These are phyloP conservation scores for Actinomortierella ambigua DNA, from an alignment of 371 early-diverging fungal genomes.

Conservation along the genomic window DNA sequence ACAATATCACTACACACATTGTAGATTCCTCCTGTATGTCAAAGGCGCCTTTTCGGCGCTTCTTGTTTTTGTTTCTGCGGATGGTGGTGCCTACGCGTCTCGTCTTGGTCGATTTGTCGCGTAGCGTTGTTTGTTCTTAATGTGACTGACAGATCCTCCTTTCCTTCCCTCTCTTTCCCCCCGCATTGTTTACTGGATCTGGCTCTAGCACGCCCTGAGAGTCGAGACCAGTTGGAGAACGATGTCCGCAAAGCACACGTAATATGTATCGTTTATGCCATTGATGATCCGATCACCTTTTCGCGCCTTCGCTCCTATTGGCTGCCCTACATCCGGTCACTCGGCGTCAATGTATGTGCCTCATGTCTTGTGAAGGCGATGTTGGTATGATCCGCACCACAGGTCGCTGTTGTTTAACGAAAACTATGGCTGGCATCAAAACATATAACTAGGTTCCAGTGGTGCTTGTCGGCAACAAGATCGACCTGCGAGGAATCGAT, in stretches of 20 bases:
- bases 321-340: constrained; percentile 89
- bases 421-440: neutral
- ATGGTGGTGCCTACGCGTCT: no score
- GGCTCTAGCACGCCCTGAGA: constrained; percentile 76
- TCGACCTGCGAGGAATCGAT: constrained; percentile 87
- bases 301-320: constrained; percentile 84
- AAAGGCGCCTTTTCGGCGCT: no score
- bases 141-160: neutral
- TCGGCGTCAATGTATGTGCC: constrained; percentile 84
- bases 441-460: constrained; percentile 77
- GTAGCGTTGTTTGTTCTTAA: neutral
- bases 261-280: constrained; percentile 94
- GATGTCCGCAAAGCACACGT: constrained; percentile 96
- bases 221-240: constrained; percentile 83
- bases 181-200: constrained; percentile 5
- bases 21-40: constrained; percentile 89
- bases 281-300: constrained; percentile 84
- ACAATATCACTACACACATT: constrained; percentile 94
- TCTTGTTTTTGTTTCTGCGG: no score
- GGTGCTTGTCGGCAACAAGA: constrained; percentile 96
- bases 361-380: no score
- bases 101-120: no score
- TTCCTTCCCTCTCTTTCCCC: neutral
- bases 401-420: no score
- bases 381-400: no score